A percentile compares a stretch with the other conserved stretches of the same genome.
phyloP scores from a whole-genome alignment of 2,329 filamentous ascomycete genomes.

The Ophiostoma ulmi region DNA sequence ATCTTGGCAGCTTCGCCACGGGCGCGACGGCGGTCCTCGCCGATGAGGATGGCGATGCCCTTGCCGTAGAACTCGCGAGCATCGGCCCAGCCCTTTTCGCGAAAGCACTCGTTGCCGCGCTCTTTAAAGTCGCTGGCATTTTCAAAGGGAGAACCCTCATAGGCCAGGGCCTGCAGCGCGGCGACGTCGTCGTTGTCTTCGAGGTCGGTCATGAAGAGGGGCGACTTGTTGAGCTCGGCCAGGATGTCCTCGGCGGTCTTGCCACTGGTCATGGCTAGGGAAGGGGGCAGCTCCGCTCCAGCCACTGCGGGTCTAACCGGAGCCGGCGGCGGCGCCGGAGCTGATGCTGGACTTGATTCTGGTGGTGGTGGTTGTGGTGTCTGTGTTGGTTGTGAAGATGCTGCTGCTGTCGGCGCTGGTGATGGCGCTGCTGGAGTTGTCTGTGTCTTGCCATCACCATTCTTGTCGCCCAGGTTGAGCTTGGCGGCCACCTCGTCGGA shows the following conservation, averaged over 20 bases:
- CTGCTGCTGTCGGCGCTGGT: not conserved
- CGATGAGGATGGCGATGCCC: slow-evolving; percentile 66
- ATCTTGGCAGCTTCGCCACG: slow-evolving; percentile 32
- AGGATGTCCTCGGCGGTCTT: slow-evolving; percentile 53
- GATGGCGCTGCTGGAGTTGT: not conserved
- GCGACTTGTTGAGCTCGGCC: slow-evolving; percentile 56
- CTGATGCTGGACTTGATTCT: slow-evolving; percentile 14
- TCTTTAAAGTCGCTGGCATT: slow-evolving; percentile 81
- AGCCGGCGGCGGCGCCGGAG: slow-evolving; percentile 13
- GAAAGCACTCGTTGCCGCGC: slow-evolving; percentile 85
- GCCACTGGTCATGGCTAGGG: slow-evolving; percentile 37
- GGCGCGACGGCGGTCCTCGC: slow-evolving; percentile 55
- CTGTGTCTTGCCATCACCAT: not conserved
- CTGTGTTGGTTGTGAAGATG: too few species aligned
- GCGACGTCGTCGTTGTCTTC: slow-evolving; percentile 81
- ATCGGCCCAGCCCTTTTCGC: slow-evolving; percentile 66
- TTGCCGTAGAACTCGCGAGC: slow-evolving; percentile 90
- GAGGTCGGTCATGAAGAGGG: slow-evolving; percentile 93
- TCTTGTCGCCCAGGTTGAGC: slow-evolving; percentile 19
- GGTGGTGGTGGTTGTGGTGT: not conserved
- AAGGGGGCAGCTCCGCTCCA: slow-evolving; percentile 45
- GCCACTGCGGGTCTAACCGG: slow-evolving; percentile 18
- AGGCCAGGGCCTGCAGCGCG: slow-evolving; percentile 82
- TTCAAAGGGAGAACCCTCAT: slow-evolving; percentile 84
- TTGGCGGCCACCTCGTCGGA: slow-evolving; percentile 25